These are phyloP conservation scores for Dendryphion nanum DNA, from an alignment of 2,329 filamentous ascomycete genomes.

Conservation along the genomic window DNA sequence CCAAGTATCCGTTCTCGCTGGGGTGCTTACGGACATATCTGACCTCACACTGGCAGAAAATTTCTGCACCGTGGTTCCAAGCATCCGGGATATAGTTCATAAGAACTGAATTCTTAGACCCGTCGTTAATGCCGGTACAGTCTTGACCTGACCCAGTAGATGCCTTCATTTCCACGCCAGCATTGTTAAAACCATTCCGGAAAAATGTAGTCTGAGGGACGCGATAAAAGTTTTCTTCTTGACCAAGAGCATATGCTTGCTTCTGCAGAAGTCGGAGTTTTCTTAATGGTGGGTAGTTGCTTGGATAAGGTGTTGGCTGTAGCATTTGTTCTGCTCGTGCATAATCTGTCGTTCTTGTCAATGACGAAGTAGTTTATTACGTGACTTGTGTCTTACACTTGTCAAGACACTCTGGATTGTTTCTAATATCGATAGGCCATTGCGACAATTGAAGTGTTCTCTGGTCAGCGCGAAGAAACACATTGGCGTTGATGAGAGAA, in stretches of 20 bases:
- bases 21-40: constrained; percentile 58
- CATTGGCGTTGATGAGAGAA: constrained; percentile 66
- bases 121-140: constrained; percentile 64
- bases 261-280: constrained; percentile 58
- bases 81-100: constrained; percentile 68
- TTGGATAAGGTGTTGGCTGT: constrained; percentile 59
- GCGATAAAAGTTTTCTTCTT: constrained; percentile 54
- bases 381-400: constrained; percentile 47
- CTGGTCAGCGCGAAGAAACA: constrained; percentile 61
- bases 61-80: constrained; percentile 70
- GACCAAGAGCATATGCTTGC: constrained; percentile 55
- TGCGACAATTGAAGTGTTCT: constrained; percentile 52
- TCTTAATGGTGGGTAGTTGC: constrained; percentile 56
- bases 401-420: constrained; percentile 41
- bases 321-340: constrained; percentile 55
- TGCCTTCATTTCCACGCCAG: constrained; percentile 63
- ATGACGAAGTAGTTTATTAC: neutral
- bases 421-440: constrained; percentile 60
- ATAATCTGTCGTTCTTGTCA: constrained; percentile 50
- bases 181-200: constrained; percentile 58
- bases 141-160: constrained; percentile 64
- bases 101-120: constrained; percentile 64
- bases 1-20: constrained; percentile 54
- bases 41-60: constrained; percentile 69
- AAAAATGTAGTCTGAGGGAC: constrained; percentile 65